phyloP scores from a whole-genome alignment of 306 rosid genomes.

The Prosopis cineraria region DNA sequence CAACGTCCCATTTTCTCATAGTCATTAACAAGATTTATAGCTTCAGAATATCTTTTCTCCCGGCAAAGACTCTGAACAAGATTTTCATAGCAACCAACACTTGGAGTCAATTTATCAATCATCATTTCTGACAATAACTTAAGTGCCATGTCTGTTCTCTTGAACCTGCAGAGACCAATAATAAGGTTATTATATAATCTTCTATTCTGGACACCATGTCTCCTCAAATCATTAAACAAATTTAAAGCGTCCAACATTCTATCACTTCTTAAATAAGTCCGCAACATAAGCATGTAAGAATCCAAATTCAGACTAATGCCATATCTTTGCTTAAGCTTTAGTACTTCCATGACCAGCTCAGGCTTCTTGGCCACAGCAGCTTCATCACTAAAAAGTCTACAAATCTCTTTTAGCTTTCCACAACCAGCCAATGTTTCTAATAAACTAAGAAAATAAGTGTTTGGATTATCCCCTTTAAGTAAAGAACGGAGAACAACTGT shows the following conservation, averaged over 20 bases:
- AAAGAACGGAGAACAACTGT: constrained; percentile 56
- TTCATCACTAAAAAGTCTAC: constrained; percentile 56
- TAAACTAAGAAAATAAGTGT: constrained; percentile 44
- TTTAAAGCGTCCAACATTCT: constrained; percentile 64
- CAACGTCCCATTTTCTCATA: constrained; percentile 65
- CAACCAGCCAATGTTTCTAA: constrained; percentile 56
- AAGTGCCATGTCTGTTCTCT: constrained; percentile 51
- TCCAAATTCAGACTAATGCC: constrained; percentile 46
- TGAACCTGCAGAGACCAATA: constrained; percentile 55
- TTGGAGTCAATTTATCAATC: constrained; percentile 51
- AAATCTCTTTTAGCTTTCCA: constrained; percentile 4
- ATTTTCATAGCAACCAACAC: constrained; percentile 57
- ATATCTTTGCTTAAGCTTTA: constrained; percentile 57
- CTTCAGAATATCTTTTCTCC: constrained; percentile 45
- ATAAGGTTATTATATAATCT: constrained; percentile 48
- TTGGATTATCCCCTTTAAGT: constrained; percentile 56
- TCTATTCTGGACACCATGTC: constrained; percentile 37
- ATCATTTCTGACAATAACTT: constrained; percentile 47
- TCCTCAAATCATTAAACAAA: constrained; percentile 49
- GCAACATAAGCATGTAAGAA: constrained; percentile 51
- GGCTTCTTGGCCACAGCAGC: constrained; percentile 57
- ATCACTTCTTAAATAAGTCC: constrained; percentile 49
- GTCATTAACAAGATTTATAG: constrained; percentile 52
- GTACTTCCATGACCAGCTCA: constrained; percentile 64
- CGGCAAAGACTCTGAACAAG: constrained; percentile 56